Evolutionary conservation across 164 flowering plant genomes (phyloP).

Genomic region (Liriodendron chinense): DNA sequence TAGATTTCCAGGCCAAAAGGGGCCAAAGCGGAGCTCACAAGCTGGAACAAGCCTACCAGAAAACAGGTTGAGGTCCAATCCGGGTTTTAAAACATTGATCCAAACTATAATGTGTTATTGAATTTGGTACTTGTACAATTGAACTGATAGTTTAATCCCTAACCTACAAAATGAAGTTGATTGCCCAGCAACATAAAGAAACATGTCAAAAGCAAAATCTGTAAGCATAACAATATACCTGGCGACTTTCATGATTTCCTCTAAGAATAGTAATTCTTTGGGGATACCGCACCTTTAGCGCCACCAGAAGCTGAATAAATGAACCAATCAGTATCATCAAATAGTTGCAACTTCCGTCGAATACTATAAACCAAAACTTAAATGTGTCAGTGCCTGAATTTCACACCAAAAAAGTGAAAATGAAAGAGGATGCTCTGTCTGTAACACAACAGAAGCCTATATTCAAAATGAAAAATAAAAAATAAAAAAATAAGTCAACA

Average conservation of each 20-base stretch:
- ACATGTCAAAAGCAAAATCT: neutral
- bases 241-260: constrained; percentile 98
- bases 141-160: neutral
- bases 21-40: neutral
- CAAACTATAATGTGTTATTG: neutral
- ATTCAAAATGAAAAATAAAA: neutral
- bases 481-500: neutral
- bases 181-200: neutral
- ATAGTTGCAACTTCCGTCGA: neutral
- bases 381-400: neutral
- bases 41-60: neutral
- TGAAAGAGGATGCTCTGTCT: neutral
- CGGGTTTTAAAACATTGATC: neutral
- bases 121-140: neutral
- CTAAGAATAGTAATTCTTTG: constrained; percentile 88
- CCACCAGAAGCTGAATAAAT: constrained; percentile 76
- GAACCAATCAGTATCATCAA: constrained; percentile 10
- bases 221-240: constrained; percentile 43
- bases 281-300: constrained; percentile 82
- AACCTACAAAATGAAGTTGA: neutral
- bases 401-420: neutral
- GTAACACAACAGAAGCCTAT: neutral
- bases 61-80: neutral
- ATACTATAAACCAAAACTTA: neutral
- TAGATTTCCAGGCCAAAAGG: neutral